These are phyloP conservation scores for Cryphonectria nitschkei DNA, from an alignment of 2,329 filamentous ascomycete genomes.

Conservation along the genomic window DNA sequence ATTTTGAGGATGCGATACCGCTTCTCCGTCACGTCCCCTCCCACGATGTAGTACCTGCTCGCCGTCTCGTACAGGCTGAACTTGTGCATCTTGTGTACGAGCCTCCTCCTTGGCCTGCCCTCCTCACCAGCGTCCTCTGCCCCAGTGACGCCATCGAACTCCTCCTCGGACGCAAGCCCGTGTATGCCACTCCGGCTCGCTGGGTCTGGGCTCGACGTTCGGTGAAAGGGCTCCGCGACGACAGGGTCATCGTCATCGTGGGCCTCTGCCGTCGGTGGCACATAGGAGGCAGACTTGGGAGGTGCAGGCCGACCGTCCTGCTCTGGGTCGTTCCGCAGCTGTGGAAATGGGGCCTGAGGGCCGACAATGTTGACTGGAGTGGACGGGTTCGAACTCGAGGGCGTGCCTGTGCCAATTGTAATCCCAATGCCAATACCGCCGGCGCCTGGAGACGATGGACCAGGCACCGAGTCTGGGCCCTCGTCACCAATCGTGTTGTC, in stretches of 20 bases:
- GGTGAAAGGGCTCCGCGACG: slow-evolving; percentile 60
- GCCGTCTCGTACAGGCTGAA: slow-evolving; percentile 98
- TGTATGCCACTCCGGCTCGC: slow-evolving; percentile 35
- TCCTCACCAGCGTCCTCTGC: slow-evolving; percentile 40
- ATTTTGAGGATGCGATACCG: slow-evolving; percentile 93
- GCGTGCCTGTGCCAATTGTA: slow-evolving; percentile 5
- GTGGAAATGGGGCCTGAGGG: slow-evolving; percentile 20
- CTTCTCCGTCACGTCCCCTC: slow-evolving; percentile 85
- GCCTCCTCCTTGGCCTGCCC: slow-evolving; percentile 35
- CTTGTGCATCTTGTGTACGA: slow-evolving; percentile 80
- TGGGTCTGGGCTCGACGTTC: slow-evolving; percentile 57
- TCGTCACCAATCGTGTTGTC: slow-evolving; percentile 27
- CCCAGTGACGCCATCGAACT: slow-evolving; percentile 33
- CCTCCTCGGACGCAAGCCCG: slow-evolving; percentile 30
- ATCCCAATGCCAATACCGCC: slow-evolving; percentile 9
- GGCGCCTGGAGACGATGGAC: slow-evolving; percentile 16
- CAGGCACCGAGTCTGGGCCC: slow-evolving; percentile 27
- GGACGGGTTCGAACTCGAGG: slow-evolving; percentile 14
- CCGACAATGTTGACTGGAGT: slow-evolving; percentile 12
- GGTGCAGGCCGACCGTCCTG: slow-evolving; percentile 30
- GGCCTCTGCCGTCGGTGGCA: slow-evolving; percentile 42
- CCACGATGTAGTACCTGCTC: slow-evolving; percentile 90
- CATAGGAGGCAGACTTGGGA: slow-evolving; percentile 32
- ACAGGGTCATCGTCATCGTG: slow-evolving; percentile 63
- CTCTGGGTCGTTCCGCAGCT: slow-evolving; percentile 26